Conservation (phyloP, 2,329 filamentous ascomycete genomes). For the Phyllosticta citrichinensis region DNA sequence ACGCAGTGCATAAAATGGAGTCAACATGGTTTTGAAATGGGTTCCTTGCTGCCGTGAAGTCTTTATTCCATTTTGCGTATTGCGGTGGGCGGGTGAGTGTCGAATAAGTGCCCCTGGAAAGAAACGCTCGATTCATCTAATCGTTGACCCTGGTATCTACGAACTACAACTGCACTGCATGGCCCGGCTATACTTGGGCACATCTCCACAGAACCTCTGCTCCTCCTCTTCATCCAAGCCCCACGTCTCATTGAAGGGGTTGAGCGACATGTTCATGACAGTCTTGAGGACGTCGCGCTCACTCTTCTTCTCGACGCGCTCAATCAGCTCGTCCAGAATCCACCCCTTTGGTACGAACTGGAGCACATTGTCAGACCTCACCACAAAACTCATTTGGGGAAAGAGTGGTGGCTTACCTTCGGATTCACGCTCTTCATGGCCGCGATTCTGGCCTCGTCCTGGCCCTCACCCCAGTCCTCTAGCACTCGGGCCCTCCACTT, state of each 20-base stretch:
- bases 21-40: background rate
- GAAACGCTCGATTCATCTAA: background rate
- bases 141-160: slow-evolving; percentile 28
- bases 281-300: slow-evolving; percentile 69
- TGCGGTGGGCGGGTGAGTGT: background rate
- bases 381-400: background rate
- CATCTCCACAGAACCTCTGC: slow-evolving; percentile 73
- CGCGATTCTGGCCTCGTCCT: slow-evolving; percentile 50
- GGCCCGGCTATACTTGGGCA: slow-evolving; percentile 64
- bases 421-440: slow-evolving; percentile 85
- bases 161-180: slow-evolving; percentile 97
- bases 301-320: slow-evolving; percentile 71
- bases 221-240: slow-evolving; percentile 61
- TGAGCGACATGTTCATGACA: slow-evolving; percentile 71
- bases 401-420: slow-evolving; percentile 38
- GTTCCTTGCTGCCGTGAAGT: background rate
- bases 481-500: slow-evolving; percentile 61
- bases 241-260: slow-evolving; percentile 79
- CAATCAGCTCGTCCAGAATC: slow-evolving; percentile 89
- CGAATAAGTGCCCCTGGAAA: background rate
- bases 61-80: background rate
- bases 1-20: background rate
- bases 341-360: slow-evolving; percentile 78
- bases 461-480: slow-evolving; percentile 62
- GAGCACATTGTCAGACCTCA: background rate